Evolutionary conservation across 83 land plant species (phyloP).

Genomic region (Picea mariana): DNA sequence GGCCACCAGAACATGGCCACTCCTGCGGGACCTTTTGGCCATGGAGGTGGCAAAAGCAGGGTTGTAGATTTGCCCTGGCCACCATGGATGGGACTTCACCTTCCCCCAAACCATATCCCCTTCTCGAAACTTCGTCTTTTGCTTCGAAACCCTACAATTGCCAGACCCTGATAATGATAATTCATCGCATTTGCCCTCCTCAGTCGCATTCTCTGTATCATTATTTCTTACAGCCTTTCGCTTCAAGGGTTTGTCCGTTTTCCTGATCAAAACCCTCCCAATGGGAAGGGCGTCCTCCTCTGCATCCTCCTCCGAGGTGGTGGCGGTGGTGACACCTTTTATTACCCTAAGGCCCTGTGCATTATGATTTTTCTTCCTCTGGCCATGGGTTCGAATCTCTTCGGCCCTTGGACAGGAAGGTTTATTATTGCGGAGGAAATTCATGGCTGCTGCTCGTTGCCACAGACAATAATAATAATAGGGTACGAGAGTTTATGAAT

Average conservation of each 20-base stretch:
- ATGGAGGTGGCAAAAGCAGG: slow-evolving; percentile 55
- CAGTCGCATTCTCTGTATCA: not conserved
- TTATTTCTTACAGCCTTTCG: not conserved
- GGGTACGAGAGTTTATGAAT: too few species aligned
- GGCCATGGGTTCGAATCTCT: not conserved
- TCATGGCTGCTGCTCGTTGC: not conserved
- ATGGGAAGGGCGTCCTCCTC: slow-evolving; percentile 15
- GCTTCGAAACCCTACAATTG: slow-evolving; percentile 2
- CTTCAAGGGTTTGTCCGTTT: not conserved
- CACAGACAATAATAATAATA: not conserved
- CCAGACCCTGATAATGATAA: not conserved
- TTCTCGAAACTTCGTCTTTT: not conserved
- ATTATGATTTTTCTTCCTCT: not conserved
- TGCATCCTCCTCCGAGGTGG: not conserved
- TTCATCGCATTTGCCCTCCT: not conserved
- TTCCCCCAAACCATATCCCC: slow-evolving; percentile 91
- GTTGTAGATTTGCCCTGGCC: slow-evolving; percentile 73
- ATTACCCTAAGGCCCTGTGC: too few species aligned
- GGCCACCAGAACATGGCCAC: slow-evolving; percentile 70
- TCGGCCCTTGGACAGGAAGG: not conserved
- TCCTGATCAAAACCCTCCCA: slow-evolving; percentile 9
- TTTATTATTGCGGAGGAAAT: not conserved
- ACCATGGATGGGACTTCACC: slow-evolving; percentile 87
- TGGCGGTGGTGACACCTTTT: too few species aligned
- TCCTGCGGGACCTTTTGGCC: slow-evolving; percentile 43